Conservation (phyloP, 1,284 basidiomycete species). For the Boletus hoseneyae region DNA sequence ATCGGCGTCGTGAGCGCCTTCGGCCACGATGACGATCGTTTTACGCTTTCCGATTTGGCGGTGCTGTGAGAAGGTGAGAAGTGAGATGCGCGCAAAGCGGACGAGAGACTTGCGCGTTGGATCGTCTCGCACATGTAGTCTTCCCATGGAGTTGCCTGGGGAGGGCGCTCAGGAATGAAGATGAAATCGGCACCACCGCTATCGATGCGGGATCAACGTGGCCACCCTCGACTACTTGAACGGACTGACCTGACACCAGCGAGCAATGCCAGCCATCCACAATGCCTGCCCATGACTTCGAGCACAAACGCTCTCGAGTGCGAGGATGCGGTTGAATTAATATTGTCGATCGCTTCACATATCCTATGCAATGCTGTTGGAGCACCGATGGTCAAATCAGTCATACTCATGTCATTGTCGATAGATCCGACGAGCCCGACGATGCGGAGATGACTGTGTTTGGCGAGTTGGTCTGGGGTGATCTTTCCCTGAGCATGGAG, state of each 20-base stretch:
- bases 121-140: conserved; percentile 90
- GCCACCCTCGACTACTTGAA: background rate
- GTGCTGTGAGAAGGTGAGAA: conserved; percentile 52
- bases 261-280: conserved; percentile 95
- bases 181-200: conserved; percentile 95
- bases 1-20: conserved; percentile 87
- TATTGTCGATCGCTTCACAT: conserved; percentile 97
- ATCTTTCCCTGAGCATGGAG: conserved; percentile 74
- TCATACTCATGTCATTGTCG: conserved; percentile 99
- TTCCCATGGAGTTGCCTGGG: conserved; percentile 79
- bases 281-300: conserved; percentile 98
- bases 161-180: conserved; percentile 95
- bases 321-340: conserved; percentile 93
- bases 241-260: conserved; percentile 78
- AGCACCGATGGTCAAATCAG: conserved; percentile 95
- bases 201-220: conserved; percentile 12
- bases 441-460: conserved; percentile 86
- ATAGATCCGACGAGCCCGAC: conserved; percentile 98
- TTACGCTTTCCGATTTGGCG: conserved; percentile 92
- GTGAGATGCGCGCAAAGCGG: background rate
- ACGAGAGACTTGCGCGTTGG: conserved; percentile 51
- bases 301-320: conserved; percentile 98
- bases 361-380: conserved; percentile 95
- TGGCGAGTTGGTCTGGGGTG: conserved; percentile 65
- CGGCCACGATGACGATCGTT: conserved; percentile 97